A percentile compares a stretch with the other conserved stretches of the same genome.
phyloP scores from a whole-genome alignment of 768 basidiomycete species.

The Naganishia kalamii region DNA sequence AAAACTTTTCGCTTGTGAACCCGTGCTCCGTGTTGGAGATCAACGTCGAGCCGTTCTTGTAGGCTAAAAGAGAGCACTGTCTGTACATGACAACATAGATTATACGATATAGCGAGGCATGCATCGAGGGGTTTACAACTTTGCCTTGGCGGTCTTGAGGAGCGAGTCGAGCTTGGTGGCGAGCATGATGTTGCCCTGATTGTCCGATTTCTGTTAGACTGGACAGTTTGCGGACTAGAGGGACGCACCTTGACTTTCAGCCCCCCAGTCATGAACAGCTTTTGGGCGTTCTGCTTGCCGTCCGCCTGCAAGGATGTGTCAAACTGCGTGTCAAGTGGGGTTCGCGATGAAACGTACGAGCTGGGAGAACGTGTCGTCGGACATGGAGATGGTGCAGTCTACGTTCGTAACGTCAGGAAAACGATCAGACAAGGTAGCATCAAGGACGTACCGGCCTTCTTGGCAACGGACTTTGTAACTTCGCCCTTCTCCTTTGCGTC shows the following conservation, averaged over 20 bases:
- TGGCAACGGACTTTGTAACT: constrained; percentile 36
- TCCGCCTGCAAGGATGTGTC: constrained; percentile 28
- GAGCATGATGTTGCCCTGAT: constrained; percentile 40
- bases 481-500: constrained; percentile 66
- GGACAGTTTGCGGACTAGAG: too few species aligned
- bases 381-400: constrained; percentile 71
- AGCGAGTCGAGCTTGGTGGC: constrained; percentile 14
- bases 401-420: constrained; percentile 59
- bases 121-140: background rate
- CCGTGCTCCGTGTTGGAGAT: constrained; percentile 95
- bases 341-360: constrained; percentile 4
- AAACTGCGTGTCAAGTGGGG: constrained; percentile 44
- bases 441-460: constrained; percentile 36
- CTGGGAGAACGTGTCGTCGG: constrained; percentile 45
- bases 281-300: constrained; percentile 74
- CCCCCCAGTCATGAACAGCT: constrained; percentile 92
- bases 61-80: constrained; percentile 34
- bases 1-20: constrained; percentile 87
- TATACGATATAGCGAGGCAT: background rate
- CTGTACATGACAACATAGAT: background rate
- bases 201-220: too few species aligned
- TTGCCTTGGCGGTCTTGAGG: constrained; percentile 6
- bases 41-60: constrained; percentile 88
- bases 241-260: constrained; percentile 66
- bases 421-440: background rate